Evolutionary conservation across 2,329 filamentous ascomycete species (phyloP).

Genomic region (Beauveria sp.): DNA sequence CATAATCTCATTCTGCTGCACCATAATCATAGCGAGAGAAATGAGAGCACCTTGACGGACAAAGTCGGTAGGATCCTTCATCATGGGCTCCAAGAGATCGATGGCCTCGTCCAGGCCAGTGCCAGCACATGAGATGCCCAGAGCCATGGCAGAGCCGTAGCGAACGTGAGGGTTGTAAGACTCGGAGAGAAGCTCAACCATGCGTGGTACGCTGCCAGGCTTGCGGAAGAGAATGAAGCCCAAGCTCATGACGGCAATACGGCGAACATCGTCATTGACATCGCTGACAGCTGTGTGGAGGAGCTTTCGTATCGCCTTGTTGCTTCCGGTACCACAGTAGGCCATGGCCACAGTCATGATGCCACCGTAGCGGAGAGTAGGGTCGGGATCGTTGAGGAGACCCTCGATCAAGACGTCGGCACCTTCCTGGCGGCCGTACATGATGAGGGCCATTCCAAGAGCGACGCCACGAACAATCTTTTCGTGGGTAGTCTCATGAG

Average conservation of each 20-base stretch:
- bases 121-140: constrained; percentile 95
- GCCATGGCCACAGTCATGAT: constrained; percentile 98
- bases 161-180: constrained; percentile 98
- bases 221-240: constrained; percentile 98
- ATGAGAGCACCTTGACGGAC: constrained; percentile 95
- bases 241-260: constrained; percentile 93
- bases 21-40: constrained; percentile 92
- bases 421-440: constrained; percentile 92
- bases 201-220: constrained; percentile 90
- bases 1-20: constrained; percentile 98
- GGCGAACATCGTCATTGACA: constrained; percentile 93
- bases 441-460: constrained; percentile 95
- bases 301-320: constrained; percentile 94
- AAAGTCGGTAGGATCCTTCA: constrained; percentile 98
- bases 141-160: constrained; percentile 95
- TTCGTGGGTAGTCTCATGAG: constrained; percentile 96
- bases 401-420: constrained; percentile 93
- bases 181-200: constrained; percentile 96
- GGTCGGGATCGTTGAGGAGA: constrained; percentile 86
- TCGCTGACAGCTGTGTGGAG: constrained; percentile 96
- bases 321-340: constrained; percentile 95
- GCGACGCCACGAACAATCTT: constrained; percentile 96
- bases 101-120: constrained; percentile 95
- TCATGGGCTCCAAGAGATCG: constrained; percentile 95
- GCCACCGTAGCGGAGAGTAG: constrained; percentile 89